Evolutionary conservation across 352 stramenopile species (phyloP), one percentile per base, ranked within the genome.

Genomic region (Globisporangium recalcitrans): DNA sequence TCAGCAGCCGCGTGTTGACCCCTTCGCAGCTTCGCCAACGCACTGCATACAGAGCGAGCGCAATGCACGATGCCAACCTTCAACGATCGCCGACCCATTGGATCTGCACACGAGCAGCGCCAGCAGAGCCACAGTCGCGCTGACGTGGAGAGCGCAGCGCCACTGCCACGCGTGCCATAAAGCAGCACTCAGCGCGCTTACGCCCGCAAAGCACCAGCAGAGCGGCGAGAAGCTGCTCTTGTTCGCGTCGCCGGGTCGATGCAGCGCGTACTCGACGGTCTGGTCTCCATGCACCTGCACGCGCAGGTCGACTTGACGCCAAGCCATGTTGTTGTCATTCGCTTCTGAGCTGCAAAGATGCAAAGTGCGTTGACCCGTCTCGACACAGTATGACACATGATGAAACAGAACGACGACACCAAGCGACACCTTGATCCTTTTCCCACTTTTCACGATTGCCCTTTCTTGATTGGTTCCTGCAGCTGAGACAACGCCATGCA

Each of bases 261-360:
- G 67, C 16, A 91, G 67, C 56, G 66, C 69, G 62, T 80, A 92
- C 57, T 88, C 81, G 34, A 90, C 68, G 34, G 75, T 77, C 49
- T 77, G 64, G 22, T 74, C 69, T 24, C 77, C 78, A 54, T 81
- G 77, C 6, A 70, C 66, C 19, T 74, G 70, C 63, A 92, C 74
- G 10, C 56, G 63, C 55, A 91, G 65, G 53, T 79, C 71, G 46
- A 89, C 78, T 49, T 78, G 49, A 51, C 62, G 58, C 58, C 21
- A 22, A n/a, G 36, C 52, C 54, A 63, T 57, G 8, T 31, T 27
- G 29, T 10, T 13, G 21, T 34, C 21, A 34, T 58, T 42, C 36
- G 16, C 14, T 27, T 27, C n/a, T 38, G 27, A 9, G 8, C 16
- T 22, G 38, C 49, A 34, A 24, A 21, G n/a, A 4, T 19, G 26